Conservation (phyloP, 2,329 filamentous ascomycete species). For the Penicillium sp. region DNA sequence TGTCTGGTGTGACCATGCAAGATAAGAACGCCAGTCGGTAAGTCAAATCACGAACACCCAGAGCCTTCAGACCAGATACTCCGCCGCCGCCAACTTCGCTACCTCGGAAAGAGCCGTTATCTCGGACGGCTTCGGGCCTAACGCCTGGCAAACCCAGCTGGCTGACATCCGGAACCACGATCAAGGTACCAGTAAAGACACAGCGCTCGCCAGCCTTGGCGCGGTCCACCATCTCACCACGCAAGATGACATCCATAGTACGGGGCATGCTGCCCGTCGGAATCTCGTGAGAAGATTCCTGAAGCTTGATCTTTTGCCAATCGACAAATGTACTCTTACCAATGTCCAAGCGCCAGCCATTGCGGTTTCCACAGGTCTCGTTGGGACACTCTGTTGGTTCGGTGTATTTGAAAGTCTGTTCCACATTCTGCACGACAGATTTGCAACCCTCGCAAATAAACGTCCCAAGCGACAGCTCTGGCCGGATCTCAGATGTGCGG, state of each 20-base stretch:
- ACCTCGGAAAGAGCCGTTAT: conserved; percentile 69
- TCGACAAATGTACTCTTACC: conserved; percentile 95
- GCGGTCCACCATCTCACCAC: conserved; percentile 94
- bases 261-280: conserved; percentile 97
- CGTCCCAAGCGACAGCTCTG: conserved; percentile 84
- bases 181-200: conserved; percentile 91
- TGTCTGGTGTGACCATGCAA: conserved; percentile 91
- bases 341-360: conserved; percentile 95
- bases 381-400: conserved; percentile 96
- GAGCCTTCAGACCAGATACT: conserved; percentile 78
- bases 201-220: conserved; percentile 98
- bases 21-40: conserved; percentile 95
- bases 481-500: conserved; percentile 90
- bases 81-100: conserved; percentile 78
- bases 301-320: conserved; percentile 97
- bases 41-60: conserved; percentile 91
- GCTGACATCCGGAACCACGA: conserved; percentile 94
- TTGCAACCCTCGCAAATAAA: conserved; percentile 88
- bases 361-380: conserved; percentile 73
- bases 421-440: conserved; percentile 77
- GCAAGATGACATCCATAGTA: conserved; percentile 93
- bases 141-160: conserved; percentile 86
- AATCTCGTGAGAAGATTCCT: conserved; percentile 97
- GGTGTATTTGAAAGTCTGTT: conserved; percentile 96
- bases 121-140: conserved; percentile 73